Conservation (phyloP, 2,329 filamentous ascomycete genomes). For the Aspergillus jensenii region DNA sequence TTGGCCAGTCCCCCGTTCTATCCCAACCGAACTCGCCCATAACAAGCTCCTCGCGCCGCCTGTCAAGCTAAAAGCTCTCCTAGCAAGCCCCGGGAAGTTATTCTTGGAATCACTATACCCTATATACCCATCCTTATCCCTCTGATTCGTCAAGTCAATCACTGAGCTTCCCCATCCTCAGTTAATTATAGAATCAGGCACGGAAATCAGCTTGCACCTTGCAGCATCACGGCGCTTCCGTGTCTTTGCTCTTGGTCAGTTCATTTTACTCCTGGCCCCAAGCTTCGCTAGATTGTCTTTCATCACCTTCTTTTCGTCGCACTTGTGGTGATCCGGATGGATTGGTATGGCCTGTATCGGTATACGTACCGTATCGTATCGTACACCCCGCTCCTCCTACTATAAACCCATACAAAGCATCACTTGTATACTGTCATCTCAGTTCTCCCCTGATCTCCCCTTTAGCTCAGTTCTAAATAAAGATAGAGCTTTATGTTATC, state of each 20-base stretch:
- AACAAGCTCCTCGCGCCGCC: neutral
- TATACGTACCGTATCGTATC: neutral
- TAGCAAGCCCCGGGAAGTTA: neutral
- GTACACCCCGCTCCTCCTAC: neutral
- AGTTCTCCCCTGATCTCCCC: no score
- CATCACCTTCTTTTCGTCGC: no score
- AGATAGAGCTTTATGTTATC: no score
- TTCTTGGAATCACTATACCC: no score
- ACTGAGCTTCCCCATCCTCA: neutral
- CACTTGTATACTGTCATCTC: neutral
- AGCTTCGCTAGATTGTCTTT: no score
- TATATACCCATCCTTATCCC: neutral
- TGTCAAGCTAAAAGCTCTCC: neutral
- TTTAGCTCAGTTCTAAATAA: no score
- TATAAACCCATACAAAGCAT: neutral
- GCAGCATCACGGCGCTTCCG: slow-evolving; percentile 1
- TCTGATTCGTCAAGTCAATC: neutral
- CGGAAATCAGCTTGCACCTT: neutral
- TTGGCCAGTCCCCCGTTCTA: neutral
- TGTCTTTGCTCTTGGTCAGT: neutral
- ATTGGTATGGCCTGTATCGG: neutral
- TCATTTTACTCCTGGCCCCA: neutral
- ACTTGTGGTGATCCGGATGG: neutral
- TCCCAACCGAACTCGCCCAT: neutral
- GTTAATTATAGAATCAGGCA: slow-evolving; percentile 3